These are phyloP conservation scores for Yamadazyma olivae DNA, from an alignment of 805 yeast species.

Conservation along the genomic window DNA sequence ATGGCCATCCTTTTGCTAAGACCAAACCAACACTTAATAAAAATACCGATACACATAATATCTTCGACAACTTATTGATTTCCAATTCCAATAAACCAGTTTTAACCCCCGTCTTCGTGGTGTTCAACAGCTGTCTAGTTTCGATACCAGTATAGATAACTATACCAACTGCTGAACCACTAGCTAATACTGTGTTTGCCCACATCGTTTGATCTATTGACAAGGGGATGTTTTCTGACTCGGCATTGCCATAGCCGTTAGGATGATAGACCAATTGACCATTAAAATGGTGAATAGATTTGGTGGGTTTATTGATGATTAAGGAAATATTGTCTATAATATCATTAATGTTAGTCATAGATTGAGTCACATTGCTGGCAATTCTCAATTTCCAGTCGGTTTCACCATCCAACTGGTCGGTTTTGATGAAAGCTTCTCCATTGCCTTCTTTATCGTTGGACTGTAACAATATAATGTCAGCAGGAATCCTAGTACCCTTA, in stretches of 20 bases:
- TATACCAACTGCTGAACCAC: conserved; percentile 88
- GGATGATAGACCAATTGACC: conserved; percentile 66
- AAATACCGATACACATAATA: conserved; percentile 84
- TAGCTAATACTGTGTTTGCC: conserved; percentile 97
- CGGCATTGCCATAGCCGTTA: conserved; percentile 12
- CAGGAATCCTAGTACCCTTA: conserved; percentile 87
- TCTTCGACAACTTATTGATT: conserved; percentile 83
- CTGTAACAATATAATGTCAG: conserved; percentile 83
- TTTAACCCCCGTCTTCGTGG: conserved; percentile 82
- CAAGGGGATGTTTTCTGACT: conserved; percentile 52
- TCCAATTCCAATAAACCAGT: conserved; percentile 88
- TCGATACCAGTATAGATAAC: conserved; percentile 88
- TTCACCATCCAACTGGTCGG: conserved; percentile 98
- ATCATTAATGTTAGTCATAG: conserved; percentile 42
- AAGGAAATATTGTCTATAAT: conserved; percentile 47
- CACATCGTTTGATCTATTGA: conserved; percentile 90
- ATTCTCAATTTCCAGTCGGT: conserved; percentile 96
- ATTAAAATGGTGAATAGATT: conserved; percentile 73
- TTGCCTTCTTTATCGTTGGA: conserved; percentile 63
- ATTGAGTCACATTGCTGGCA: conserved; percentile 73
- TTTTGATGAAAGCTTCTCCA: conserved; percentile 91
- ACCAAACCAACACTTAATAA: conserved; percentile 74
- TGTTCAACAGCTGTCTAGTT: conserved; percentile 93
- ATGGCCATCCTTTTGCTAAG: conserved; percentile 69
- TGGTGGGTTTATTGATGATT: conserved; percentile 81